A percentile compares a stretch with the other conserved stretches of the same genome.
Conservation (phyloP, 2,329 filamentous ascomycete species). For the Epichloe gansuensis region DNA sequence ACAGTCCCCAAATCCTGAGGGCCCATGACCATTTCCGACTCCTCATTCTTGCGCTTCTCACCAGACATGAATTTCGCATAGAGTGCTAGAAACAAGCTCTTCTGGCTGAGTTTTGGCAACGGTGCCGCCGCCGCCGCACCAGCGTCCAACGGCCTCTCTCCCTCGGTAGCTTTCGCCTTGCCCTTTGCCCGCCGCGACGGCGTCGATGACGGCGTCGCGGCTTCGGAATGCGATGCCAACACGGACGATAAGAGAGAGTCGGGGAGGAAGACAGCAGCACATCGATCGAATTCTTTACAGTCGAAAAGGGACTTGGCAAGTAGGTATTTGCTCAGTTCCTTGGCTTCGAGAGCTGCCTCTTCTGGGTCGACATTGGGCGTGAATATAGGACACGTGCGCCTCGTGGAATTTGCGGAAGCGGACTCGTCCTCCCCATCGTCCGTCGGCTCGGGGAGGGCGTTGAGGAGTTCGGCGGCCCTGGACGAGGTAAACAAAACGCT, state of each 20-base stretch:
- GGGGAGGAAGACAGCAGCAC: constrained; percentile 79
- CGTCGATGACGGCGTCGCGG: constrained; percentile 14
- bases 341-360: constrained; percentile 64
- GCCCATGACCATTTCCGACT: constrained; percentile 93
- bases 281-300: constrained; percentile 88
- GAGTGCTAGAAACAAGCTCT: constrained; percentile 79
- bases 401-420: constrained; percentile 12
- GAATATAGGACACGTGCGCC: constrained; percentile 35
- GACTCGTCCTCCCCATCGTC: constrained; percentile 40
- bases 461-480: constrained; percentile 90
- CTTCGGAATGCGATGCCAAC: constrained; percentile 34
- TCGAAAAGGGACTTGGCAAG: constrained; percentile 92
- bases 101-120: constrained; percentile 62
- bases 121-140: constrained; percentile 6
- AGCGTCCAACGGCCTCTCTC: constrained; percentile 10
- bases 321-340: constrained; percentile 71
- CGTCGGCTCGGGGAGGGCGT: constrained; percentile 53
- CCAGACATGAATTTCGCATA: constrained; percentile 90
- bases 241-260: constrained; percentile 60
- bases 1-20: constrained; percentile 79
- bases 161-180: constrained; percentile 31
- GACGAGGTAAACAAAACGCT: not conserved
- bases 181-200: constrained; percentile 43
- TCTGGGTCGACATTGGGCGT: constrained; percentile 50
- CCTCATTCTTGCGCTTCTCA: constrained; percentile 92